Evolutionary conservation across 2,329 filamentous ascomycete species (phyloP), one percentile per base, ranked within the genome.

Genomic region (Leptographium lundbergii): DNA sequence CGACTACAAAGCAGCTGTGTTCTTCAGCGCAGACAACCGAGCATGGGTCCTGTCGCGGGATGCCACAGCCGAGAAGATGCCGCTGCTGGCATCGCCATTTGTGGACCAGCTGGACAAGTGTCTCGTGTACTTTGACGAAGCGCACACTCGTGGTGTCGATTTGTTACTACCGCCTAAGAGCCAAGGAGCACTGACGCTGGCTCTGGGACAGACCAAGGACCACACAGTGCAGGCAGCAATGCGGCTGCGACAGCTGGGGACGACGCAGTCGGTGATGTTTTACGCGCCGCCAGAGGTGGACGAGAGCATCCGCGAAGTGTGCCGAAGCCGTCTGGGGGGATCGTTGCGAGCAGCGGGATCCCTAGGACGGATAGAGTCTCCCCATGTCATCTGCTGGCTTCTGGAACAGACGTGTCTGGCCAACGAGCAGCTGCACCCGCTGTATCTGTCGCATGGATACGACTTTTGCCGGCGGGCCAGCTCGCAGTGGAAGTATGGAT

Each of bases 191-290:
- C 64, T 86, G 1, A 86, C 82, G 0, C 68, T 86, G 0, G 79
- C 78, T 0, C 71, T 80, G 0, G 74, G 77, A 1, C 76, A 82
- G 57, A 83, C 79, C 0, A 86, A 86, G 60, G 83, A 86, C 59
- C 75, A 80, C 10, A 77, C 79, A 0, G 81, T 84, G 0, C 82
- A 87, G 75, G 84, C 84, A 57, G 82, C 84, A 0, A 87, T 88
- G 84, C 72, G 85, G 60, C 68, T 88, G 0, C 75, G 85, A 1
- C 79, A 86, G 53, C 71, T 88, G 0, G 71, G 69, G 0, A 72
- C 74, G 0, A 79, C 79, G 0, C 83, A 87, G 59, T 79, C 78
- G 0, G 67, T 87, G 0, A 69, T 70, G 9, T 80, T 85, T 55
- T 75, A 82, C 24, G 76, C 78, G 0, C 81, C 83, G 0, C 79